Percentiles rank a stretch among this genome's conserved stretches.
Conservation (phyloP, 345 rosid genomes). For the Mallotus nudiflorus region DNA sequence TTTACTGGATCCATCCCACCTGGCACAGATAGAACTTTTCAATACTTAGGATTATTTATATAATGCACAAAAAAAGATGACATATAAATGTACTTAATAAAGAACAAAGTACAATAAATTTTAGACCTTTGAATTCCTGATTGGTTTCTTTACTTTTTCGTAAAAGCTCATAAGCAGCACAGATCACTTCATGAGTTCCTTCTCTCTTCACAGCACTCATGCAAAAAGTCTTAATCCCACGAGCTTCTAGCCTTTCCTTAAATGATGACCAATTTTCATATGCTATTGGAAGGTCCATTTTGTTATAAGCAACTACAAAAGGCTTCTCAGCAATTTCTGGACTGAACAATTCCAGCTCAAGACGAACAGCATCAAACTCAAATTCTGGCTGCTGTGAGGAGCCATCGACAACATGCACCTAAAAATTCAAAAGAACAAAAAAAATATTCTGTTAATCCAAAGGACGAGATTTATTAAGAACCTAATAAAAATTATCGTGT, state of each 20-base stretch:
- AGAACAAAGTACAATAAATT: slow-evolving; percentile 2
- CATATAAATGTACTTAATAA: background rate
- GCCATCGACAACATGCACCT: slow-evolving; percentile 95
- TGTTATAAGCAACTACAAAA: slow-evolving; percentile 74
- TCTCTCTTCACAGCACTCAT: slow-evolving; percentile 85
- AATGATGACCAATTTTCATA: slow-evolving; percentile 70
- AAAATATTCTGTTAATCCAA: slow-evolving; percentile 3
- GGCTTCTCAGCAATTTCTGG: slow-evolving; percentile 88
- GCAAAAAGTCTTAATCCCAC: slow-evolving; percentile 67
- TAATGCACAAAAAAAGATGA: background rate
- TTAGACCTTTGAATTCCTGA: slow-evolving; percentile 61
- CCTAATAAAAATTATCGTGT: background rate
- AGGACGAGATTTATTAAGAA: slow-evolving; percentile 1
- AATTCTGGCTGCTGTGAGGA: slow-evolving; percentile 76
- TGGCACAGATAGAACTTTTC: slow-evolving; percentile 20
- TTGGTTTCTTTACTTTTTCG: slow-evolving; percentile 51
- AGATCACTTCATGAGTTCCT: slow-evolving; percentile 72
- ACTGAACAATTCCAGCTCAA: slow-evolving; percentile 86
- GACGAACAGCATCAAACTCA: slow-evolving; percentile 93
- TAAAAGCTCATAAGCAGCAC: slow-evolving; percentile 62
- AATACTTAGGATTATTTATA: background rate
- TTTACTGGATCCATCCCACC: slow-evolving; percentile 40
- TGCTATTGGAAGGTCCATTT: slow-evolving; percentile 94
- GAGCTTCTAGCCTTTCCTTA: slow-evolving; percentile 61
- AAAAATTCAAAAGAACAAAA: no score